Conservation (phyloP, 2,329 filamentous ascomycete species). For the Apiospora phragmitis region DNA sequence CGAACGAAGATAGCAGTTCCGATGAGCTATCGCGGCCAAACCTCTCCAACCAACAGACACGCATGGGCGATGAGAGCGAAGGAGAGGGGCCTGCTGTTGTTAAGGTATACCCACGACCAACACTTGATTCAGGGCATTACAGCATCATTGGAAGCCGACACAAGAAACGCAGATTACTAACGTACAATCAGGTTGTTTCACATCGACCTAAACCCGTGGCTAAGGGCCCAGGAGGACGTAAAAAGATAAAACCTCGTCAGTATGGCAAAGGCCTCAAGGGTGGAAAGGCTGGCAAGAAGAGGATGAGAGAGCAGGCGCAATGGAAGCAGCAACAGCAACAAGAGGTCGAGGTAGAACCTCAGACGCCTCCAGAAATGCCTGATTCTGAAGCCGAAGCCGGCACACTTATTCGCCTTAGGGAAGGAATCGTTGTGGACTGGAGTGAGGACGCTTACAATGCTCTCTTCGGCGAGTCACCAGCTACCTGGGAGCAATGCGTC, state of each 20-base stretch:
- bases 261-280: constrained; percentile 39
- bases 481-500: constrained; percentile 56
- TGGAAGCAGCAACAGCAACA: constrained; percentile 31
- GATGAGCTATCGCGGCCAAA: constrained; percentile 43
- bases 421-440: constrained; percentile 90
- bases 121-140: background rate
- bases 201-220: constrained; percentile 20
- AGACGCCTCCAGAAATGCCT: constrained; percentile 32
- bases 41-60: constrained; percentile 40
- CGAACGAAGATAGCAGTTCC: constrained; percentile 54
- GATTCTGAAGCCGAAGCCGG: constrained; percentile 47
- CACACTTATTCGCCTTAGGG: constrained; percentile 75
- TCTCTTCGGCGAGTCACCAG: constrained; percentile 64
- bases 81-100: constrained; percentile 38
- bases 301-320: constrained; percentile 21
- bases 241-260: constrained; percentile 47
- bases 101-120: constrained; percentile 33
- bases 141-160: background rate
- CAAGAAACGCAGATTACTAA: background rate
- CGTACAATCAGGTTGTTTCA: constrained; percentile 17
- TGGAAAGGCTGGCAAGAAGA: constrained; percentile 42
- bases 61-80: constrained; percentile 61
- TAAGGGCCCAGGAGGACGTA: constrained; percentile 35
- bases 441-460: constrained; percentile 66
- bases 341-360: constrained; percentile 19